phyloP scores from a whole-genome alignment of 1,284 basidiomycete genomes.

The Cryptococcus sp. region DNA sequence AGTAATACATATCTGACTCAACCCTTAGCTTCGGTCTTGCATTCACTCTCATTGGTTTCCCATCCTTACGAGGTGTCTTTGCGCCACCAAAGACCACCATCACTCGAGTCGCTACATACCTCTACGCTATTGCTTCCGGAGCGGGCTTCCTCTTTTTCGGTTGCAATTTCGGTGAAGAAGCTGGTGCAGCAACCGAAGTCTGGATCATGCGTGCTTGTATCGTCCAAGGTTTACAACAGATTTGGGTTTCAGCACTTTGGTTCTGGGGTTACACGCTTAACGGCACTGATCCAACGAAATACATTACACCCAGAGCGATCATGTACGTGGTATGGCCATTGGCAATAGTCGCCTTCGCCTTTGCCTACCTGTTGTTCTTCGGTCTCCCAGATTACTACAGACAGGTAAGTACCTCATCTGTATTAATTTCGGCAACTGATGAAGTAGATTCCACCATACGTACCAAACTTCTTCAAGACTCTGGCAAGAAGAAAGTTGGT shows the following conservation, averaged over 20 bases:
- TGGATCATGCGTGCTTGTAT: slow-evolving; percentile 85
- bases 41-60: slow-evolving; percentile 83
- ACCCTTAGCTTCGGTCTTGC: slow-evolving; percentile 63
- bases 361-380: slow-evolving; percentile 73
- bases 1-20: not conserved
- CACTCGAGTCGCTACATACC: slow-evolving; percentile 74
- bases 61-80: slow-evolving; percentile 65
- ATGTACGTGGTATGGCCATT: slow-evolving; percentile 78
- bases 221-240: slow-evolving; percentile 86
- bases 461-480: slow-evolving; percentile 82
- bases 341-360: slow-evolving; percentile 64
- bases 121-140: slow-evolving; percentile 78
- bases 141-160: slow-evolving; percentile 89
- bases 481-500: slow-evolving; percentile 83
- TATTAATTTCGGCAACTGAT: slow-evolving; percentile 49
- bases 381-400: slow-evolving; percentile 65
- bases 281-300: slow-evolving; percentile 39
- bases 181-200: slow-evolving; percentile 83
- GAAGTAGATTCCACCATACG: slow-evolving; percentile 77
- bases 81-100: slow-evolving; percentile 60
- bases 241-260: slow-evolving; percentile 90
- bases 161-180: slow-evolving; percentile 92
- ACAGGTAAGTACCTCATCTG: slow-evolving; percentile 48
- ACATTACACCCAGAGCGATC: slow-evolving; percentile 48
- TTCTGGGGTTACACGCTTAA: slow-evolving; percentile 85